Base-by-base conservation (phyloP, 1,284 basidiomycete species). In the Gomphus bonarii region DNA sequence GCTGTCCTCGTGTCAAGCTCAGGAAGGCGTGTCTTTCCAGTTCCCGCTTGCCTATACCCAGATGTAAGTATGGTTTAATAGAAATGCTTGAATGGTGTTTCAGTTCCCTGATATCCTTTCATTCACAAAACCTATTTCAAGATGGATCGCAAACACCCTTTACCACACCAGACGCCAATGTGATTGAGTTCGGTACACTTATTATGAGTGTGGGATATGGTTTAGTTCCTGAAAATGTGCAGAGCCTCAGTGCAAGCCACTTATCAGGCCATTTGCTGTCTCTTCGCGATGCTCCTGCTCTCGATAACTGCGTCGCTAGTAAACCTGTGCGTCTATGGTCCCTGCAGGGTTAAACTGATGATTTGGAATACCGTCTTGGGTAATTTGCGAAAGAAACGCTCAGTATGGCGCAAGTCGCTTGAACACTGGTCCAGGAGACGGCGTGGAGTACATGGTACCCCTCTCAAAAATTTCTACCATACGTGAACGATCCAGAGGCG, bases 11-110 rank as follows among this genome's bases (percentile, higher is more conserved):
- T 58, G 7, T 44, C 49, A 43, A 25, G 18, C 16, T 35, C 10
- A 6, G 42, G 50, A 11, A 25, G 8, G 56, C 56, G 9, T 53
- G 22, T 44, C 31, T 58, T 18, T 58, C 50, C 18, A 53, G 50
- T 30, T 58, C 52, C 46, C 36, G 1, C 25, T 53, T 28, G 38
- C 56, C 12, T 7, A 42, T 22, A 38, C 36, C 22, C 10, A 38
- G 2, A 11, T n/a, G 25, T n/a, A 14, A 31, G 12, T 50, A 33
- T 38, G 7, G 10, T 31, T 22, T 33, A 14, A 43, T 12, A 54
- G 38, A 22, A 43, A 42, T 18, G 22, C 14, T 20, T 12, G 10
- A 50, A 33, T 18, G 49, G 49, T 28, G 49, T 18, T 3, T 28
- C 20, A 14, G 3, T 20, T 25, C 20, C 9, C 14, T 20, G 10